These are phyloP conservation scores for Platanthera zijinensis DNA, from an alignment of 106 monocot genomes.

Conservation along the genomic window DNA sequence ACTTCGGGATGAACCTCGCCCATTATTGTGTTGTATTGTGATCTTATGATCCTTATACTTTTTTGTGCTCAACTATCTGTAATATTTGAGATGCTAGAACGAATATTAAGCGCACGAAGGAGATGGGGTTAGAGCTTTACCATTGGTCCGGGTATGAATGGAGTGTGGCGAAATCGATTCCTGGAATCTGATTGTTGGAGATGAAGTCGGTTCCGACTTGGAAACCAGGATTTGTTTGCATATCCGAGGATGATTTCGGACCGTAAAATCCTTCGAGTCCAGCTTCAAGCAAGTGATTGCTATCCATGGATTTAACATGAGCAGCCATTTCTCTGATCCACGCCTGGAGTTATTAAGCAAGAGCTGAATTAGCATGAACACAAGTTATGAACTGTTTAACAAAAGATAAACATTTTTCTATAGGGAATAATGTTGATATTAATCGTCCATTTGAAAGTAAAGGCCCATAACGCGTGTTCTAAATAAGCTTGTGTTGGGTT, in stretches of 20 bases:
- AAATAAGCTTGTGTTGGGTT: too few relatives aligned
- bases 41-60: too few relatives aligned
- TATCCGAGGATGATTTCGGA: conserved; percentile 8
- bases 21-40: too few relatives aligned
- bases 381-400: neutral
- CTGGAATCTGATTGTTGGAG: conserved; percentile 63
- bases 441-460: neutral
- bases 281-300: conserved; percentile 66
- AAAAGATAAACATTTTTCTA: neutral
- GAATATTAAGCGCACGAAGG: too few relatives aligned
- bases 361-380: neutral
- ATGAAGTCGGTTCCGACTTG: conserved; percentile 84
- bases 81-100: too few relatives aligned
- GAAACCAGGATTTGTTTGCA: conserved; percentile 30
- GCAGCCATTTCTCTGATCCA: conserved; percentile 92
- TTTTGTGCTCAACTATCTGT: too few relatives aligned
- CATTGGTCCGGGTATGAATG: conserved; percentile 90
- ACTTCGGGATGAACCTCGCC: too few relatives aligned
- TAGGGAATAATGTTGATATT: neutral
- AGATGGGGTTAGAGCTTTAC: conserved; percentile 13
- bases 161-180: conserved; percentile 80
- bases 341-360: conserved; percentile 19
- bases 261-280: conserved; percentile 79
- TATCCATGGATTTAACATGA: conserved; percentile 72
- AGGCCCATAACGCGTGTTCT: neutral